These are phyloP conservation scores for Diaporthe longicolla DNA, from an alignment of 2,329 filamentous ascomycete species.

Conservation along the genomic window DNA sequence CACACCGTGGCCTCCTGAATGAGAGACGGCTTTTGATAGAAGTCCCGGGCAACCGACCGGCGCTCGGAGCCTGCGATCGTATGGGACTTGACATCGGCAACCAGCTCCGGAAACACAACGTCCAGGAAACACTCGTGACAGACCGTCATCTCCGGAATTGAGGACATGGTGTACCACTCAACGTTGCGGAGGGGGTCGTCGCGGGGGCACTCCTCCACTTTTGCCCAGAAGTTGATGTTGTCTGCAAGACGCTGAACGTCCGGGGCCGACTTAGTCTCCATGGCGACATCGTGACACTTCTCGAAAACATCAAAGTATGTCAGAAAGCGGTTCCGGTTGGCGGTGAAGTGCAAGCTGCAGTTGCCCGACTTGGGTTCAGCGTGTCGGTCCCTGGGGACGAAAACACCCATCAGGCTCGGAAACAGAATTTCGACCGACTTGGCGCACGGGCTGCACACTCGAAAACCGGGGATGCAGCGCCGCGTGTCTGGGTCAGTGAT, in stretches of 20 bases:
- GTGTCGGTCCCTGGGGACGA: constrained; percentile 66
- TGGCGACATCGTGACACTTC: constrained; percentile 65
- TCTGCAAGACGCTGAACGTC: constrained; percentile 75
- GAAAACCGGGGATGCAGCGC: constrained; percentile 77
- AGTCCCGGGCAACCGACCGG: constrained; percentile 70
- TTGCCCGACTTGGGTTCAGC: constrained; percentile 63
- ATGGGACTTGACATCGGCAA: constrained; percentile 57
- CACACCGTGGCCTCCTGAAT: constrained; percentile 70
- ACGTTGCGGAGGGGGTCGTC: constrained; percentile 73
- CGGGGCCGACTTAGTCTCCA: constrained; percentile 60
- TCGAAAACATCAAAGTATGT: constrained; percentile 75
- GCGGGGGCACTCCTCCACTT: constrained; percentile 74
- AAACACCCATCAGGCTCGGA: constrained; percentile 78
- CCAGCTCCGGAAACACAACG: constrained; percentile 78
- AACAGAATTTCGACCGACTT: constrained; percentile 80
- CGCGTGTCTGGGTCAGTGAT: constrained; percentile 77
- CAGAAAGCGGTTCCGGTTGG: constrained; percentile 67
- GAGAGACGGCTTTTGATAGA: constrained; percentile 72
- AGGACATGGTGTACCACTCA: constrained; percentile 83
- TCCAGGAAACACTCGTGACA: constrained; percentile 91
- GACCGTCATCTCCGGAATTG: constrained; percentile 83
- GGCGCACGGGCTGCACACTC: constrained; percentile 81
- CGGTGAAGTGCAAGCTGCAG: constrained; percentile 77
- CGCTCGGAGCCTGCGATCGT: neutral
- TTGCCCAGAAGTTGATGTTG: constrained; percentile 71